These are phyloP conservation scores for Yueomyces sinensis DNA, from an alignment of 805 yeast genomes.

Conservation along the genomic window DNA sequence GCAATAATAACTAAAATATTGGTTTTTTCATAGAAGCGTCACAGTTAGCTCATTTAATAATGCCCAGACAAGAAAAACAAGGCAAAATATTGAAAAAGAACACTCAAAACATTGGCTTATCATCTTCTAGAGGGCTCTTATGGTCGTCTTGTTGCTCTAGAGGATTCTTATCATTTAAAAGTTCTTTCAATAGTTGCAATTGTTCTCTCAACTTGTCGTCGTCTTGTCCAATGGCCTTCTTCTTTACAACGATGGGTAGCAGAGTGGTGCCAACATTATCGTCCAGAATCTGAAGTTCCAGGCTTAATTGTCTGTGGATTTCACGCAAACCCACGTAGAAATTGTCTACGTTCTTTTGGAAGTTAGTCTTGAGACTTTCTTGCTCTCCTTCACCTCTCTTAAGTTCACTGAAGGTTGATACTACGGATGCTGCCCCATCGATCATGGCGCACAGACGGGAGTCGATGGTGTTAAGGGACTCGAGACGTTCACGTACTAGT, in stretches of 20 bases:
- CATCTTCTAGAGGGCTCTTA: background rate
- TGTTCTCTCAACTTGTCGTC: slow-evolving; percentile 21
- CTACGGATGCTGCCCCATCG: slow-evolving; percentile 20
- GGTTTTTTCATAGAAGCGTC: no score
- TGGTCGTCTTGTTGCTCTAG: no score
- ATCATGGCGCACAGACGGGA: slow-evolving; percentile 13
- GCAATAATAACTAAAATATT: no score
- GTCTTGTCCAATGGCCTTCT: slow-evolving; percentile 23
- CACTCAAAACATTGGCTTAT: background rate
- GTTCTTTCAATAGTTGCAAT: slow-evolving; percentile 7
- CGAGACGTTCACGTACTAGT: slow-evolving; percentile 18
- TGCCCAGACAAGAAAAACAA: no score
- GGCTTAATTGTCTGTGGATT: slow-evolving; percentile 12
- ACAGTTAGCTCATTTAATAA: no score
- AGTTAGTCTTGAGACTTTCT: slow-evolving; percentile 16
- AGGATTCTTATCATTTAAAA: slow-evolving; percentile 1
- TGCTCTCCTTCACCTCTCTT: slow-evolving; percentile 14
- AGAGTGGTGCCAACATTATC: slow-evolving; percentile 20
- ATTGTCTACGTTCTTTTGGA: slow-evolving; percentile 15
- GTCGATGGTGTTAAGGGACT: slow-evolving; percentile 17
- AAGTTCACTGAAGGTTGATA: slow-evolving; percentile 18
- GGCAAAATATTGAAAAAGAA: background rate
- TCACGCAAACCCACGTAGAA: slow-evolving; percentile 15
- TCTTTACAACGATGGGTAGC: slow-evolving; percentile 20
- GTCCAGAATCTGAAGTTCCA: slow-evolving; percentile 18